These are phyloP conservation scores for Durotheca rogersii DNA, from an alignment of 495 filamentous ascomycete species.

Conservation along the genomic window DNA sequence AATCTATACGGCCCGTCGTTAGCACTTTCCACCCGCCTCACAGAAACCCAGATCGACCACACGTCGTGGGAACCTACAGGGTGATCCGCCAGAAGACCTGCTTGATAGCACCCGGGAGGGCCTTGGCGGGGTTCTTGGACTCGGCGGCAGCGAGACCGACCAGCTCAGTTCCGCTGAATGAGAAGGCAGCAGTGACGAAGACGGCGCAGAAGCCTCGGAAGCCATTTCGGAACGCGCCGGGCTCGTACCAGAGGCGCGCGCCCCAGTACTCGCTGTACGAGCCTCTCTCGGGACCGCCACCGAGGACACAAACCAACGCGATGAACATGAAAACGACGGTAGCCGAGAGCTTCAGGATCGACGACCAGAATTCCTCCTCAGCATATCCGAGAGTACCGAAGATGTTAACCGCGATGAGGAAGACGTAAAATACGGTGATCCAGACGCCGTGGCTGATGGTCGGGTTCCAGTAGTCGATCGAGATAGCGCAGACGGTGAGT, in stretches of 20 bases:
- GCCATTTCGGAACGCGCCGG: slow-evolving; percentile 68
- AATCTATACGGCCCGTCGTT: slow-evolving; percentile 54
- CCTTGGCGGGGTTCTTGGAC: slow-evolving; percentile 61
- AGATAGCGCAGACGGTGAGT: slow-evolving; percentile 54
- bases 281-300: slow-evolving; percentile 58
- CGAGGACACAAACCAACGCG: slow-evolving; percentile 66
- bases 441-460: slow-evolving; percentile 60
- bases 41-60: neutral
- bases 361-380: slow-evolving; percentile 61
- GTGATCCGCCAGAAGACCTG: slow-evolving; percentile 75
- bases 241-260: slow-evolving; percentile 63
- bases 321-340: slow-evolving; percentile 72
- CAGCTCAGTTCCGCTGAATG: slow-evolving; percentile 71
- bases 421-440: slow-evolving; percentile 59
- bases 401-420: slow-evolving; percentile 63
- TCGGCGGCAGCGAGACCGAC: slow-evolving; percentile 74
- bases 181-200: slow-evolving; percentile 73
- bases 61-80: slow-evolving; percentile 27
- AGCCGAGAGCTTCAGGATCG: slow-evolving; percentile 59
- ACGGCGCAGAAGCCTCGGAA: slow-evolving; percentile 73
- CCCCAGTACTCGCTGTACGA: slow-evolving; percentile 58
- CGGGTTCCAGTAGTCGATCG: slow-evolving; percentile 58
- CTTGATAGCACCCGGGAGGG: slow-evolving; percentile 66
- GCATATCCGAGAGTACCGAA: slow-evolving; percentile 74
- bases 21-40: slow-evolving; percentile 13